Evolutionary conservation across 805 yeast species (phyloP).

Genomic region (Pichia occidentalis): DNA sequence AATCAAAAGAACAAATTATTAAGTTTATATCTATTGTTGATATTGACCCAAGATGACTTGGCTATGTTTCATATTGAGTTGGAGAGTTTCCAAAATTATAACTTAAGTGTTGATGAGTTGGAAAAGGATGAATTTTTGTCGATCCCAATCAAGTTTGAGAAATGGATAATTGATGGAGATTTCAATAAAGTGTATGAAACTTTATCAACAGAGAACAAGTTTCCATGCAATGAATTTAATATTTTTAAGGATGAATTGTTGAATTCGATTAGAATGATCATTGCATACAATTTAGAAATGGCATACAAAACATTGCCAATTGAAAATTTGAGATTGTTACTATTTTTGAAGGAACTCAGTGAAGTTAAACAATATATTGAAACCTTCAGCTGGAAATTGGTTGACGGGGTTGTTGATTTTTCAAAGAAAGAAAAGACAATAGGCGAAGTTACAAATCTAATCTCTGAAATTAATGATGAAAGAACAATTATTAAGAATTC

Average conservation of each 20-base stretch:
- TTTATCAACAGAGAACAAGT: slow-evolving; percentile 41
- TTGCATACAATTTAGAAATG: slow-evolving; percentile 74
- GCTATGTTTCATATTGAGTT: slow-evolving; percentile 87
- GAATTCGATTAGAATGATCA: slow-evolving; percentile 76
- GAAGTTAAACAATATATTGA: slow-evolving; percentile 52
- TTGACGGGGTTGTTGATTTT: slow-evolving; percentile 45
- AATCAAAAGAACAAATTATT: slow-evolving; percentile 65
- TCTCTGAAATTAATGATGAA: slow-evolving; percentile 30
- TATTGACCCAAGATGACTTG: slow-evolving; percentile 76
- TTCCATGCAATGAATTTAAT: slow-evolving; percentile 68
- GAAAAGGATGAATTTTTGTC: slow-evolving; percentile 67
- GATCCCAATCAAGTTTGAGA: slow-evolving; percentile 85
- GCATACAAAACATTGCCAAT: slow-evolving; percentile 74
- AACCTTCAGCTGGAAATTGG: slow-evolving; percentile 53
- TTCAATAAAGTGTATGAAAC: slow-evolving; percentile 86
- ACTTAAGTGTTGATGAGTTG: slow-evolving; percentile 36
- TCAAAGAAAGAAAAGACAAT: slow-evolving; percentile 22
- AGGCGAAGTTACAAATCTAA: neutral
- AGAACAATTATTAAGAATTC: slow-evolving; percentile 58
- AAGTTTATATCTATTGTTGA: slow-evolving; percentile 67
- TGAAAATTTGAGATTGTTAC: slow-evolving; percentile 72
- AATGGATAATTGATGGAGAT: slow-evolving; percentile 94
- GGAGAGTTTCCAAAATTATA: slow-evolving; percentile 55
- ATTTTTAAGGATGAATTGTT: slow-evolving; percentile 71
- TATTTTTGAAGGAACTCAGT: slow-evolving; percentile 51